phyloP scores from a whole-genome alignment of 257 asterid species.

The Eustoma russellianum region DNA sequence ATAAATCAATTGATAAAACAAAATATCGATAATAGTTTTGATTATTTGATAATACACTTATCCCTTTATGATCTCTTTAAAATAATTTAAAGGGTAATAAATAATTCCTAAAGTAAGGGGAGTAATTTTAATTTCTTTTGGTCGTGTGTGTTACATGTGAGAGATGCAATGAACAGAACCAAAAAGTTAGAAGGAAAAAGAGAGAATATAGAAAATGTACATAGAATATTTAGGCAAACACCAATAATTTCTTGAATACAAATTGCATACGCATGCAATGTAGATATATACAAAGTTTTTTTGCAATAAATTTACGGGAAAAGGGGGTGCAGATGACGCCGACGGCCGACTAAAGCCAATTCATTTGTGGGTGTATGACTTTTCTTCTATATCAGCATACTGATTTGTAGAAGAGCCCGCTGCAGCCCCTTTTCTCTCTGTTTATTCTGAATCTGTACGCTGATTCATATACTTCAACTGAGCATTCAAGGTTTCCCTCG shows the following conservation, averaged over 20 bases:
- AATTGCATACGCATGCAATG: neutral
- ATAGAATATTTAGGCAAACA: too few relatives aligned
- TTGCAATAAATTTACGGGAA: neutral
- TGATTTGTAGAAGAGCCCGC: slow-evolving; percentile 1
- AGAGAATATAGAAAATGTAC: too few relatives aligned
- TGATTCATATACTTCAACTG: slow-evolving; percentile 11
- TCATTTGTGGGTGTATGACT: slow-evolving; percentile 40
- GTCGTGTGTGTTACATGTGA: too few relatives aligned
- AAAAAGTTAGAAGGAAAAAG: neutral
- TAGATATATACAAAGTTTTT: slow-evolving; percentile 5
- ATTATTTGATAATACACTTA: too few relatives aligned
- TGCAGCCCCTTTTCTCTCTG: neutral
- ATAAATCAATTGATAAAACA: too few relatives aligned
- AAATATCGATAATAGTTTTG: too few relatives aligned
- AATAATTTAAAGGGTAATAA: too few relatives aligned
- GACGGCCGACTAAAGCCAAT: slow-evolving; percentile 75
- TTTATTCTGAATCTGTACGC: neutral
- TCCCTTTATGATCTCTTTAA: too few relatives aligned
- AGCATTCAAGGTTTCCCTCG: slow-evolving; percentile 6
- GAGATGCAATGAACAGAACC: too few relatives aligned
- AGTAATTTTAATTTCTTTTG: too few relatives aligned
- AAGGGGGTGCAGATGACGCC: slow-evolving; percentile 35
- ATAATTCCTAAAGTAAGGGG: too few relatives aligned
- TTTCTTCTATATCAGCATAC: slow-evolving; percentile 26
- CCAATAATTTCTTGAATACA: too few relatives aligned